A percentile compares a stretch with the other conserved stretches of the same genome.
Evolutionary conservation across 495 filamentous ascomycete species (phyloP).

Genomic region (Beverwykella pulmonaria): DNA sequence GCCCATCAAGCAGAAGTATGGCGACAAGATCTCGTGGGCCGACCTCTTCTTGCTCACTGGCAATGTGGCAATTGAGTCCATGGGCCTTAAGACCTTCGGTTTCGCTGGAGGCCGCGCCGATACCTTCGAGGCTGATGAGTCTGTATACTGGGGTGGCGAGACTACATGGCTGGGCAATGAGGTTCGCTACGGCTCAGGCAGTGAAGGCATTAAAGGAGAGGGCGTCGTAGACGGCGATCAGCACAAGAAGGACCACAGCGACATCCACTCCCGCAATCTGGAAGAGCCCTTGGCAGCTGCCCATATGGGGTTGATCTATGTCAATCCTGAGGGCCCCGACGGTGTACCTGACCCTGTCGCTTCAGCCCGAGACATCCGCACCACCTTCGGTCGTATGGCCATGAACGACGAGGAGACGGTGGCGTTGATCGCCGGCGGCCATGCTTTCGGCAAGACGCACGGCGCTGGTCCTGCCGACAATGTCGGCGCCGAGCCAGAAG

Average conservation of each 20-base stretch:
- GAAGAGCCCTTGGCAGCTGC: constrained; percentile 65
- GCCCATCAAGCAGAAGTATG: constrained; percentile 82
- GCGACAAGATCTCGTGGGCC: constrained; percentile 77
- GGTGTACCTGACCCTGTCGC: constrained; percentile 66
- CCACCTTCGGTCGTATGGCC: constrained; percentile 72
- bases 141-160: constrained; percentile 75
- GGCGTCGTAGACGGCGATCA: constrained; percentile 55
- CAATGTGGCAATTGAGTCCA: constrained; percentile 74
- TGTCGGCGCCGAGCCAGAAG: constrained; percentile 66
- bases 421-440: constrained; percentile 72
- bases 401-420: constrained; percentile 80
- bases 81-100: constrained; percentile 73
- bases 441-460: constrained; percentile 76
- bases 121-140: constrained; percentile 71
- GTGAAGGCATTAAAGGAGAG: constrained; percentile 47
- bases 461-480: constrained; percentile 62
- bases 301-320: constrained; percentile 76
- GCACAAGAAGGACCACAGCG: constrained; percentile 48
- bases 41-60: constrained; percentile 69
- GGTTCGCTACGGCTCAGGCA: constrained; percentile 60
- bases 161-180: constrained; percentile 72
- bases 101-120: constrained; percentile 71
- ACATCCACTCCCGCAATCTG: constrained; percentile 63
- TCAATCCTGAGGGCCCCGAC: constrained; percentile 76
- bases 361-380: constrained; percentile 68